Base-by-base conservation (phyloP, 1,139 yeast genomes). In the Wickerhamomyces sp. region DNA sequence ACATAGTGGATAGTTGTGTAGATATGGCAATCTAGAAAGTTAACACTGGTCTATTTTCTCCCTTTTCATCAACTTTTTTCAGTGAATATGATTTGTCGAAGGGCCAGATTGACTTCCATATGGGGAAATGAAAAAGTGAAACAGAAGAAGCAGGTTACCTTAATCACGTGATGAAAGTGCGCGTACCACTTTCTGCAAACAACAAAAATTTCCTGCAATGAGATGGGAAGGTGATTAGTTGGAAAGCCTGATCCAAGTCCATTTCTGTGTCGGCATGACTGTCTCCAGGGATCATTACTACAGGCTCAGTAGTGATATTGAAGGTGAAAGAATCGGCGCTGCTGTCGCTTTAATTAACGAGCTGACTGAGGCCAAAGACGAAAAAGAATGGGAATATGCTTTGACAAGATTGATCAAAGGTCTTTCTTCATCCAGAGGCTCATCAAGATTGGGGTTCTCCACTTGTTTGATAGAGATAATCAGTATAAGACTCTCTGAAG, bases 371-470 rank as follows among this genome's bases (percentile, higher is more conserved):
- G 61, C 61, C 11, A 58, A 74, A 35, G 57, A 64, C 8, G 61
- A 61, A 16, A 64, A 66, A 4, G 96, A 88, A 51, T 87, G 93
- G 88, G 72, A 74, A 33, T 89, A 91, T 55, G 93, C 95, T 0
- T 62, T 85, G 38, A 75, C 74, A 41, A 71, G 97, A 51, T 66
- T 91, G 41, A 70, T 86, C 39, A 80, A 78, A 47, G 97, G 97
- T 32, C 66, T 91, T 30, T 70, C 86, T 9, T 83, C 95, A 11
- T 73, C 88, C 15, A 73, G 93, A 52, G 95, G 85, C 29, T 71
- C 88, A 32, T 94, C 96, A 1, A 66, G 96, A 38, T 62, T 85
- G 28, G 98, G 98, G 2, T 89, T 83, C 51, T 85, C 95, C 4
- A 75, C 87, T 72, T 93, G 96, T 27, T 63, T 91, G 30, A 77